Conservation (phyloP, 106 monocot species). For the Dioscorea dumetorum region DNA sequence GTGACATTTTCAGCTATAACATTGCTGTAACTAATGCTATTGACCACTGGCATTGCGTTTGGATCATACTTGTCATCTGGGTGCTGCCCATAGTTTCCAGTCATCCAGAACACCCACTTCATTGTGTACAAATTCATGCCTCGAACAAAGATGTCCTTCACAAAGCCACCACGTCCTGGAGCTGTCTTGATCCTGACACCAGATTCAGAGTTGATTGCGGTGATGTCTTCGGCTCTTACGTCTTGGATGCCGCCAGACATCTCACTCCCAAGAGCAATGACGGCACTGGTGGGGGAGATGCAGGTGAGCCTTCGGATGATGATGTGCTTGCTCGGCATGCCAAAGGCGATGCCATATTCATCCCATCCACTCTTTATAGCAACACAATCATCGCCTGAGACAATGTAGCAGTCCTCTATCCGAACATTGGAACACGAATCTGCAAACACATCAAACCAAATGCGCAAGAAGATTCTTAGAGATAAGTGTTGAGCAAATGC, state of each 20-base stretch:
- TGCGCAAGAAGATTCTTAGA: neutral
- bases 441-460: neutral
- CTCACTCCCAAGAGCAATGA: constrained; percentile 34
- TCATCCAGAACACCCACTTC: constrained; percentile 45
- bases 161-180: constrained; percentile 22
- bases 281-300: constrained; percentile 31
- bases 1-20: constrained; percentile 28
- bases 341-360: constrained; percentile 24
- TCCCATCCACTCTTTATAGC: constrained; percentile 37
- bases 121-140: constrained; percentile 23
- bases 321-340: constrained; percentile 31
- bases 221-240: constrained; percentile 30
- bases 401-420: constrained; percentile 36
- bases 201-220: constrained; percentile 29
- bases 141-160: constrained; percentile 20
- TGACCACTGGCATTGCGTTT: constrained; percentile 11
- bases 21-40: constrained; percentile 23
- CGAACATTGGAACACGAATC: constrained; percentile 27
- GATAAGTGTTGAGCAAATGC: no score
- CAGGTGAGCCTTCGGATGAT: constrained; percentile 22
- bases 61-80: constrained; percentile 26
- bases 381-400: constrained; percentile 33
- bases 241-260: constrained; percentile 34
- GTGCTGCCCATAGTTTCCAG: constrained; percentile 19
- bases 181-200: constrained; percentile 28